A percentile compares a stretch with the other conserved stretches of the same genome.
phyloP scores from a whole-genome alignment of 768 basidiomycete genomes.

The Asterophora parasitica region DNA sequence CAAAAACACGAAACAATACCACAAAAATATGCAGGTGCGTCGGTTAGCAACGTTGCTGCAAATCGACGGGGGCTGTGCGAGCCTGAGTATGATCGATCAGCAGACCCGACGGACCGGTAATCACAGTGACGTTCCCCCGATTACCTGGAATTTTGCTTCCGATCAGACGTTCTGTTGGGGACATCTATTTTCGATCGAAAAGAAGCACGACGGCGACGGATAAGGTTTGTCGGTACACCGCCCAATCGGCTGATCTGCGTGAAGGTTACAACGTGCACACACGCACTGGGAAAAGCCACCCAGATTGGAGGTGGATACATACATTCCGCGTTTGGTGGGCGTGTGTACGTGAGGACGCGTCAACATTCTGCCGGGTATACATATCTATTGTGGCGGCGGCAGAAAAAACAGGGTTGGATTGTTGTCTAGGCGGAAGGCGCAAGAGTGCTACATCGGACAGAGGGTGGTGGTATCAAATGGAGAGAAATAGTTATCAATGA shows the following conservation, averaged over 20 bases:
- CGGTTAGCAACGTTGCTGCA: background rate
- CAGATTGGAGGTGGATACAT: slow-evolving; percentile 6
- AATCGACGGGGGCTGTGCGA: background rate
- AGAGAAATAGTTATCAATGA: slow-evolving; percentile 11
- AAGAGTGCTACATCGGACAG: slow-evolving; percentile 1
- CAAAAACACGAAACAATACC: background rate
- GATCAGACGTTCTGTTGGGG: slow-evolving; percentile 40
- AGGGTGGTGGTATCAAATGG: slow-evolving; percentile 15
- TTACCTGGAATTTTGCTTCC: slow-evolving; percentile 23
- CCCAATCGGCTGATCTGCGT: slow-evolving; percentile 16
- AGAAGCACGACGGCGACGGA: slow-evolving; percentile 12
- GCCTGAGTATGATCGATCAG: slow-evolving; percentile 4
- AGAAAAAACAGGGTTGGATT: slow-evolving; percentile 4
- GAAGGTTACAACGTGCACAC: slow-evolving; percentile 8
- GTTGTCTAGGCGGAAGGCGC: background rate
- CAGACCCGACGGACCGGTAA: slow-evolving; percentile 12
- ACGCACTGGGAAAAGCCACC: slow-evolving; percentile 9
- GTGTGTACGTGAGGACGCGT: background rate
- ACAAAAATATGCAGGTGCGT: background rate
- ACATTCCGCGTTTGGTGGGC: no score
- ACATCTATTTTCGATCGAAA: slow-evolving; percentile 26
- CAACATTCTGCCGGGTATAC: background rate
- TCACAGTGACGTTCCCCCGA: slow-evolving; percentile 11
- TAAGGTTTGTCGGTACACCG: slow-evolving; percentile 11
- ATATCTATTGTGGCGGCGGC: background rate